Evolutionary conservation across 164 flowering plant species (phyloP).

Genomic region (Dillenia suffruticosa): DNA sequence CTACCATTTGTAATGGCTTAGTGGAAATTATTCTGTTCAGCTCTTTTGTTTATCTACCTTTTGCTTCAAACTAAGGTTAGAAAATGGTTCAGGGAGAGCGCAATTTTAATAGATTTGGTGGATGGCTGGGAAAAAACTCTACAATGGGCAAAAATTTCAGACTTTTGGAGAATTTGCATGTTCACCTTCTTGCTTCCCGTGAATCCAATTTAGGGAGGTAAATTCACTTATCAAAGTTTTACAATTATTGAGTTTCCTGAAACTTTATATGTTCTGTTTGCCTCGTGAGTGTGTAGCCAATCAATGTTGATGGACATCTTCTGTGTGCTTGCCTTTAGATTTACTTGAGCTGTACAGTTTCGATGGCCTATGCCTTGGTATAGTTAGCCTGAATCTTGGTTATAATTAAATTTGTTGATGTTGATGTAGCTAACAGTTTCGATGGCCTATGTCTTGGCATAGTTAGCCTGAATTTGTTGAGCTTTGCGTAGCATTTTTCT

Average conservation of each 20-base stretch:
- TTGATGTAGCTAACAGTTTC: no score
- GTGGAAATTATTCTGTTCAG: neutral
- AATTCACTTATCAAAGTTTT: neutral
- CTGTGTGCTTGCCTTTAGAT: no score
- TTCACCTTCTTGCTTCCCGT: constrained; percentile 86
- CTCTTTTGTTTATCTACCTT: neutral
- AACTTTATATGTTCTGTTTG: neutral
- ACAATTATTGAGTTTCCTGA: neutral
- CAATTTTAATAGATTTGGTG: constrained; percentile 94
- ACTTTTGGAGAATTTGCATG: constrained; percentile 87
- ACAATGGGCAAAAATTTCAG: constrained; percentile 83
- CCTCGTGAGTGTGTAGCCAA: no score
- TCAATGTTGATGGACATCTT: no score
- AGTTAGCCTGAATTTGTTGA: no score
- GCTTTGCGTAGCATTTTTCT: no score
- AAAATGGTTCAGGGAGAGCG: constrained; percentile 66
- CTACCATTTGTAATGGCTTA: no score
- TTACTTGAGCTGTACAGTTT: no score
- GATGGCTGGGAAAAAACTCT: constrained; percentile 98
- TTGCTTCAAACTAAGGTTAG: neutral
- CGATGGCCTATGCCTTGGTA: no score
- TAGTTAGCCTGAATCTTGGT: no score
- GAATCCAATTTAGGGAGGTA: constrained; percentile 75
- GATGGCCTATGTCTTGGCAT: no score
- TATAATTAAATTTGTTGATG: no score